Percentiles rank a stretch among this genome's conserved stretches.
Evolutionary conservation across 2,329 filamentous ascomycete genomes (phyloP).

Genomic region (Atkinsonella hypoxylon): DNA sequence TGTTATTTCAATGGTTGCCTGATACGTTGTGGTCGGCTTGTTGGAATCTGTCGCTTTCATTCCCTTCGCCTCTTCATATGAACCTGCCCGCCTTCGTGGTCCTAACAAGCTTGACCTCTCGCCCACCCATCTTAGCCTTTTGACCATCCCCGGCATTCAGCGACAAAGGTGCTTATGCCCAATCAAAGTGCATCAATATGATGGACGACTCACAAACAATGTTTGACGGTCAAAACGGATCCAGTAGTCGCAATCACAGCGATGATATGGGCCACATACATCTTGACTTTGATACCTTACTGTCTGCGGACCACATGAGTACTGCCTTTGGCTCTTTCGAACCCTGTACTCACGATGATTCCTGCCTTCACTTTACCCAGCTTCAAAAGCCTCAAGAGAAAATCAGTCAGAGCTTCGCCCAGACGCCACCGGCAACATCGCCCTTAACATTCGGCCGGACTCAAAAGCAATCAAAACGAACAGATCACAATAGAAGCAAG

Average conservation of each 20-base stretch:
- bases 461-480: background rate
- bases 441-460: background rate
- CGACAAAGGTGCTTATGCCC: background rate
- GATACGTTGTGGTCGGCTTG: background rate
- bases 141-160: background rate
- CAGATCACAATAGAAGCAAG: background rate
- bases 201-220: constrained; percentile 14
- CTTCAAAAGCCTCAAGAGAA: constrained; percentile 9
- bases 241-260: constrained; percentile 13
- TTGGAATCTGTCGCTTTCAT: background rate
- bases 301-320: constrained; percentile 13
- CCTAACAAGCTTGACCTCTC: background rate
- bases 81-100: background rate
- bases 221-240: constrained; percentile 12
- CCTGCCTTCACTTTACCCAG: constrained; percentile 16
- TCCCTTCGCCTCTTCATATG: background rate
- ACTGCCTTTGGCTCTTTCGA: constrained; percentile 16
- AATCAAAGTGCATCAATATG: background rate
- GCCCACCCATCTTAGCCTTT: background rate
- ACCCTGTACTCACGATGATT: constrained; percentile 20
- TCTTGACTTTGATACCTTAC: constrained; percentile 16
- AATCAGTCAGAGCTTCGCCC: constrained; percentile 6
- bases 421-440: constrained; percentile 1
- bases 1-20: background rate
- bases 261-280: constrained; percentile 16